Evolutionary conservation across 1,284 basidiomycete genomes (phyloP), one percentile per base, ranked within the genome.

Genomic region (Apiotrichum siamense): DNA sequence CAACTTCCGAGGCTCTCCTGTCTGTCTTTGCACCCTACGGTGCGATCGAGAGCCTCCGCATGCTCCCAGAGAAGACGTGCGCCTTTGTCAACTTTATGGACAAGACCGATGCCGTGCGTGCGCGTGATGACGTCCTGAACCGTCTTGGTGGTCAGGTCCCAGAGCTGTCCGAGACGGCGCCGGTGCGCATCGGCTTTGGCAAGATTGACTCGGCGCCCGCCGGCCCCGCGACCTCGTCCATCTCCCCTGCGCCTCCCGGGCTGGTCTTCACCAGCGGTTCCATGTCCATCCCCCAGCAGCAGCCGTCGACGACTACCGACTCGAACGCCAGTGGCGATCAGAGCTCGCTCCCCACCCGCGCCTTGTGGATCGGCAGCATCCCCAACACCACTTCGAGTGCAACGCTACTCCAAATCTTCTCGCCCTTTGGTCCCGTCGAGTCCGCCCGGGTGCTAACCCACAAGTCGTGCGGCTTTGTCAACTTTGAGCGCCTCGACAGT

Each of bases 71-170:
- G 76, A 97, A 98, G 90, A 92, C 94, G 69, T 98, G 96, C 69
- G 94, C 93, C 10, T 98, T 98, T 71, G 92, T 98, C 72, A 98
- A 98, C 74, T 98, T 94, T 69, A 88, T 96, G 49, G 93, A 96
- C 61, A 85, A 90, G 66, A 81, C 83, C 1, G 94, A 97, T 73
- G 96, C 94, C 18, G 85, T 97, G 54, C 85, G 88, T 50, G 94
- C 94, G 7, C 91, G 94, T 66, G 94, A 98, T 36, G 96, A 98
- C 70, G 89, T 97, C 18, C 79, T 96, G 46, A 96, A 93, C 67
- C 85, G 93, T 27, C 82, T 97, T 33, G 89, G 89, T 33, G 93
- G 93, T 5, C 88, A 92, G 59, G 90, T 97, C 59, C 59, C 76
- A 4, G 86, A 88, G 49, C 87, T 92, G 81, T 86, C 87, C 12